Evolutionary conservation across 495 filamentous ascomycete genomes (phyloP).

Genomic region (Penicillium samsonianum): DNA sequence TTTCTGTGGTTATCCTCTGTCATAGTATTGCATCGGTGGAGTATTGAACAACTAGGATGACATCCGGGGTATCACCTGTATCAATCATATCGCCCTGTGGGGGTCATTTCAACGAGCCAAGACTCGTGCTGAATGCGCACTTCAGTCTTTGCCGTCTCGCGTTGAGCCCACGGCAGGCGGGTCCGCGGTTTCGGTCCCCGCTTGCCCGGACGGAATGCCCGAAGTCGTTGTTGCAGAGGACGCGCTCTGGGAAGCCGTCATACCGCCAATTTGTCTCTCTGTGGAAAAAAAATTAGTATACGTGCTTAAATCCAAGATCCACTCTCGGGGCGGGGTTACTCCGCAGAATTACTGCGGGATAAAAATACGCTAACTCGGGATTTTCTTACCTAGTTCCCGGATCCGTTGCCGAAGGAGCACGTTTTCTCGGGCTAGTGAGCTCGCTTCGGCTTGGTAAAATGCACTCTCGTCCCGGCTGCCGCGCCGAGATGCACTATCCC

Average conservation of each 20-base stretch:
- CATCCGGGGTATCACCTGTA: neutral
- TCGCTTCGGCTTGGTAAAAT: slow-evolving; percentile 91
- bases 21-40: slow-evolving; percentile 3
- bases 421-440: slow-evolving; percentile 85
- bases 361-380: neutral
- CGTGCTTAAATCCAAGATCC: neutral
- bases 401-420: slow-evolving; percentile 87
- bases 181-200: slow-evolving; percentile 27
- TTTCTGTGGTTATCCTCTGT: slow-evolving; percentile 1
- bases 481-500: slow-evolving; percentile 36
- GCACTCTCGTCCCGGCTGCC: slow-evolving; percentile 73
- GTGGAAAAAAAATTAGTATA: neutral
- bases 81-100: slow-evolving; percentile 3
- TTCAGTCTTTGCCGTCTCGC: slow-evolving; percentile 27
- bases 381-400: slow-evolving; percentile 63
- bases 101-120: slow-evolving; percentile 1
- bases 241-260: slow-evolving; percentile 22
- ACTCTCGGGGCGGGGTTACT: slow-evolving; percentile 9
- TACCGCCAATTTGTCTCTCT: slow-evolving; percentile 44
- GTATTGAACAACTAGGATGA: neutral
- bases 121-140: neutral
- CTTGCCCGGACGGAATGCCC: slow-evolving; percentile 22
- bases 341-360: neutral
- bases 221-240: slow-evolving; percentile 19
- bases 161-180: slow-evolving; percentile 29